A percentile compares a stretch with the other conserved stretches of the same genome.
phyloP scores from a whole-genome alignment of 2,329 filamentous ascomycete genomes.

The Epichloe uncinata region DNA sequence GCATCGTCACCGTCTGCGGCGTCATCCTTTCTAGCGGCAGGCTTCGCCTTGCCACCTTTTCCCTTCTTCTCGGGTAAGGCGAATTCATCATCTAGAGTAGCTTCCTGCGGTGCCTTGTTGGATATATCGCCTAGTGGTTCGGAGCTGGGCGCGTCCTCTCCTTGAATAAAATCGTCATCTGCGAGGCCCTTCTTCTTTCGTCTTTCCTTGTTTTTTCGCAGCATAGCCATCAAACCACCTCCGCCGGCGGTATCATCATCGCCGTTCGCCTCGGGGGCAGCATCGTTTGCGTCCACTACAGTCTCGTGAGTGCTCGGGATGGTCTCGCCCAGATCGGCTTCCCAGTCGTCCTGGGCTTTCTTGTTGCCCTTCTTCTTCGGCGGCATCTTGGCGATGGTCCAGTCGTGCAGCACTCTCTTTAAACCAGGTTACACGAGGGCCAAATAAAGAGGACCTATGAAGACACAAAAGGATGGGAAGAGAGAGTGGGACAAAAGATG shows the following conservation, averaged over 20 bases:
- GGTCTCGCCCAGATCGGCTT: slow-evolving; percentile 76
- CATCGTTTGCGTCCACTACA: slow-evolving; percentile 26
- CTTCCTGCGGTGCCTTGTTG: slow-evolving; percentile 67
- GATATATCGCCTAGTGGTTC: slow-evolving; percentile 25
- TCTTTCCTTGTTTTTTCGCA: slow-evolving; percentile 74
- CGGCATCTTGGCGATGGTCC: slow-evolving; percentile 48
- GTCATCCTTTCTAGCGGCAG: slow-evolving; percentile 29
- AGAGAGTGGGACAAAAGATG: neutral
- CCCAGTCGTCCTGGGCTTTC: slow-evolving; percentile 82
- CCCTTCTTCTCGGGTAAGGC: slow-evolving; percentile 65
- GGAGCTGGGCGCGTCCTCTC: slow-evolving; percentile 35
- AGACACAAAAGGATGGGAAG: neutral
- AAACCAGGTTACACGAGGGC: neutral
- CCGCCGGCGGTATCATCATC: slow-evolving; percentile 41
- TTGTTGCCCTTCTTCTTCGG: slow-evolving; percentile 90
- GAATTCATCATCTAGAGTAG: slow-evolving; percentile 74
- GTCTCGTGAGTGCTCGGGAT: slow-evolving; percentile 45
- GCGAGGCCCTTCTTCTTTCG: slow-evolving; percentile 76
- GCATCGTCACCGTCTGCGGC: slow-evolving; percentile 40
- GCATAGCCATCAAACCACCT: slow-evolving; percentile 65
- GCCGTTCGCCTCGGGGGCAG: slow-evolving; percentile 34
- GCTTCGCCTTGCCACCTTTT: slow-evolving; percentile 42
- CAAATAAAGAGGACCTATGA: neutral
- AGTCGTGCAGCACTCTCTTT: neutral
- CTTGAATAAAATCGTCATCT: slow-evolving; percentile 58